A percentile compares a stretch with the other conserved stretches of the same genome.
These are phyloP conservation scores for Pachysandra terminalis DNA, from an alignment of 164 flowering plant genomes.

Conservation along the genomic window DNA sequence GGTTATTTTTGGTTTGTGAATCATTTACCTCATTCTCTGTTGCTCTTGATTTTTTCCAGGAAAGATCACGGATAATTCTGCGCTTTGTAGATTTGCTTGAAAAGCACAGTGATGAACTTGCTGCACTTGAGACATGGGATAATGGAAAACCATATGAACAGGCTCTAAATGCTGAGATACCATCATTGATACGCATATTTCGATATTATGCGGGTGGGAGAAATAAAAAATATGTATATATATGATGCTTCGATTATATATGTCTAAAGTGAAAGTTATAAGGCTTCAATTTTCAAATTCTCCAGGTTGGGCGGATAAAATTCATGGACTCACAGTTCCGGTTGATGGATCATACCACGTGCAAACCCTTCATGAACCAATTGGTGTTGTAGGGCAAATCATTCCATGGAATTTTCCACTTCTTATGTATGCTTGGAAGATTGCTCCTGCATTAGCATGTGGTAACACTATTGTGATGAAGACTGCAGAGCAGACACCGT, in stretches of 20 bases:
- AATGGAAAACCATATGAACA: conserved; percentile 46
- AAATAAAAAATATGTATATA: too few relatives aligned
- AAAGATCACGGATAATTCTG: conserved; percentile 35
- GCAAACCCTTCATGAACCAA: conserved; percentile 74
- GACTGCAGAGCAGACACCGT: conserved; percentile 84
- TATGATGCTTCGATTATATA: neutral
- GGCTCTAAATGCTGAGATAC: conserved; percentile 33
- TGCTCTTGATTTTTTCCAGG: conserved; percentile 28
- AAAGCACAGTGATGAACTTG: conserved; percentile 40
- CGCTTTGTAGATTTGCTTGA: conserved; percentile 51
- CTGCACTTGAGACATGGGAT: conserved; percentile 56
- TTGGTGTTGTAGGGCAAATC: conserved; percentile 85
- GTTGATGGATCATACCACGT: conserved; percentile 74
- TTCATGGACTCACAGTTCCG: conserved; percentile 78
- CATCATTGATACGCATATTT: conserved; percentile 30
- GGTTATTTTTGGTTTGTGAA: conserved; percentile 26
- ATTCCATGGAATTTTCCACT: conserved; percentile 88
- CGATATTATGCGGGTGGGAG: conserved; percentile 49
- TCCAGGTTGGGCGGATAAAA: conserved; percentile 92
- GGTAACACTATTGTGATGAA: conserved; percentile 80
- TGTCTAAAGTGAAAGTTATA: neutral
- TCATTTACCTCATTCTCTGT: neutral
- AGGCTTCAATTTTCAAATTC: neutral
- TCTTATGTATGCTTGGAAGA: conserved; percentile 83
- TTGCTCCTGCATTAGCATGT: conserved; percentile 83